Evolutionary conservation across 169 alveolate genomes (phyloP).

Genomic region (Plasmodium reichenowi): DNA sequence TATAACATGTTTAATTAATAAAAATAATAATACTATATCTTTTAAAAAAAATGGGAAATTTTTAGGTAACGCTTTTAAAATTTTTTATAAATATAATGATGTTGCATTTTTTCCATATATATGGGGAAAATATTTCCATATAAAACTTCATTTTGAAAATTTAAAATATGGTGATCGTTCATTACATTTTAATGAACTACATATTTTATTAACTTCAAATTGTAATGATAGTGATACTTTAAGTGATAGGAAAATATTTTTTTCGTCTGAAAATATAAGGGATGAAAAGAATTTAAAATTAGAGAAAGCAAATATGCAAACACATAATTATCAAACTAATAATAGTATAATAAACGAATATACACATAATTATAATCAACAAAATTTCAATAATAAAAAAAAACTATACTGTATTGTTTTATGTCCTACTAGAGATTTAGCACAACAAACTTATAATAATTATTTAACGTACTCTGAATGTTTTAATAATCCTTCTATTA

Average conservation of each 20-base stretch:
- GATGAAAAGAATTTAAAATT: neutral
- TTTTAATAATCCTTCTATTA: slow-evolving; percentile 48
- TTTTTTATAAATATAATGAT: slow-evolving; percentile 70
- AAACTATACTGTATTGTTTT: slow-evolving; percentile 84
- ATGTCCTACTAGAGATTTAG: slow-evolving; percentile 86
- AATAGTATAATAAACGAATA: neutral
- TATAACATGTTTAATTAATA: slow-evolving; percentile 69
- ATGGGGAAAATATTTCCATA: slow-evolving; percentile 61
- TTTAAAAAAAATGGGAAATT: slow-evolving; percentile 70
- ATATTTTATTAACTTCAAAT: neutral
- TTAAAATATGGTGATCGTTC: slow-evolving; percentile 46
- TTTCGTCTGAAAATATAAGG: neutral
- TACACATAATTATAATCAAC: neutral
- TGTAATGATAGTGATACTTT: neutral
- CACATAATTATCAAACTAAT: neutral
- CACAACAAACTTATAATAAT: slow-evolving; percentile 86
- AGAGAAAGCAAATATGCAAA: neutral
- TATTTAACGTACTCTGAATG: slow-evolving; percentile 81
- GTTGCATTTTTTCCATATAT: slow-evolving; percentile 65
- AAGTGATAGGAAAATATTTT: slow-evolving; percentile 20
- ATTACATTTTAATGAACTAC: slow-evolving; percentile 19
- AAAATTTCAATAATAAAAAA: slow-evolving; percentile 51
- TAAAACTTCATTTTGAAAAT: slow-evolving; percentile 50
- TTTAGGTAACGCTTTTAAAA: slow-evolving; percentile 71
- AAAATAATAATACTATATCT: slow-evolving; percentile 47